Conservation (phyloP, 2,329 filamentous ascomycete genomes). For the Oidium heveae region DNA sequence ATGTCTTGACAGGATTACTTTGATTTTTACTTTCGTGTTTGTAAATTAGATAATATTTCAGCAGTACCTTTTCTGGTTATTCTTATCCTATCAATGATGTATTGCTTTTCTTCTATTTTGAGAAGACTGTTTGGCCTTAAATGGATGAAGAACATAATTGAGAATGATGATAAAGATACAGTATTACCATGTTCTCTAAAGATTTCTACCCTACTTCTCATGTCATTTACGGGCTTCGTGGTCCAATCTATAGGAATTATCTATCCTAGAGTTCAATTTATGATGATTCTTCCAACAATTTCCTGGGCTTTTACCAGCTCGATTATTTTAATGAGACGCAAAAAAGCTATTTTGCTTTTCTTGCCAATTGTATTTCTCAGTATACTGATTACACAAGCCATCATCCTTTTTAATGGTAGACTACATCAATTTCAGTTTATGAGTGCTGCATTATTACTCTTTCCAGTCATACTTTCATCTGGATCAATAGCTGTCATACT, state of each 20-base stretch:
- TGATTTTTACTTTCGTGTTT: neutral
- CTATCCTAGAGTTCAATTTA: constrained; percentile 15
- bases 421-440: neutral
- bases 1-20: too few species aligned
- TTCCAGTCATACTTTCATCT: constrained; percentile 18
- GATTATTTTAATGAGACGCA: constrained; percentile 7
- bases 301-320: constrained; percentile 9
- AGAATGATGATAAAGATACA: neutral
- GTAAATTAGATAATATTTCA: neutral
- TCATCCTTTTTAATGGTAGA: constrained; percentile 11
- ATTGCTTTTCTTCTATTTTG: neutral
- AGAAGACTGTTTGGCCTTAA: neutral
- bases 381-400: constrained; percentile 8
- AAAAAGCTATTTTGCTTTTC: constrained; percentile 8
- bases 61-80: neutral
- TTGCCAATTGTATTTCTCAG: constrained; percentile 6
- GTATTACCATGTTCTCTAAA: neutral
- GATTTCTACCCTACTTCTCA: constrained; percentile 12
- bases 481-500: constrained; percentile 27
- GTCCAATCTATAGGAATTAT: constrained; percentile 14
- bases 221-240: constrained; percentile 16
- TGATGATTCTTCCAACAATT: constrained; percentile 13
- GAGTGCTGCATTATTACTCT: constrained; percentile 6
- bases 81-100: neutral
- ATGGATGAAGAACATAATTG: neutral